Conservation (phyloP, 805 yeast species). For the Yamadazyma endophytica region DNA sequence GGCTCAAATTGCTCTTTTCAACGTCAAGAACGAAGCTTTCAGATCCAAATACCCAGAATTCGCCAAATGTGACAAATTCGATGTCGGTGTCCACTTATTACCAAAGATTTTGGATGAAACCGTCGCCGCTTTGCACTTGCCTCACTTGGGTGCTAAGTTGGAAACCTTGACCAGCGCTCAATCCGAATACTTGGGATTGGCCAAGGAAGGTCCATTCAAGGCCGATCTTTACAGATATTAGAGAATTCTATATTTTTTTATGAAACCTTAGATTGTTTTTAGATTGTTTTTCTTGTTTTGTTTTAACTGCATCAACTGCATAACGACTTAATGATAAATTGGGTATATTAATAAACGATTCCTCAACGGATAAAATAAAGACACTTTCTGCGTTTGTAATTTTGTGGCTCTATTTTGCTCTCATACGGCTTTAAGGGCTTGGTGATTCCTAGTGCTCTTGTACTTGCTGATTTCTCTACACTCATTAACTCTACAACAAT, state of each 20-base stretch:
- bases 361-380: conserved; percentile 14
- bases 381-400: neutral
- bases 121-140: conserved; percentile 95
- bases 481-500: too few species aligned
- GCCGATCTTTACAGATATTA: conserved; percentile 97
- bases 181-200: conserved; percentile 91
- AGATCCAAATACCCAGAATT: conserved; percentile 81
- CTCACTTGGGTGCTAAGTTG: conserved; percentile 87
- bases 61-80: conserved; percentile 87
- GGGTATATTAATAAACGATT: conserved; percentile 11
- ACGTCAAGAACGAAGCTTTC: conserved; percentile 77
- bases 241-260: conserved; percentile 7
- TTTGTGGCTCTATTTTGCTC: too few species aligned
- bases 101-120: conserved; percentile 99
- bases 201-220: conserved; percentile 95
- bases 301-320: conserved; percentile 44
- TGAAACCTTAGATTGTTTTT: conserved; percentile 7
- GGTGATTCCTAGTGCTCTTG: too few species aligned
- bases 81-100: conserved; percentile 87
- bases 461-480: too few species aligned
- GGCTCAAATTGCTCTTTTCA: conserved; percentile 97
- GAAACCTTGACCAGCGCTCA: conserved; percentile 72
- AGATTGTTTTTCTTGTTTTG: conserved; percentile 21
- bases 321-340: conserved; percentile 24
- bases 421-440: too few species aligned